phyloP scores from a whole-genome alignment of 495 filamentous ascomycete genomes.

The Cryomyces minteri region DNA sequence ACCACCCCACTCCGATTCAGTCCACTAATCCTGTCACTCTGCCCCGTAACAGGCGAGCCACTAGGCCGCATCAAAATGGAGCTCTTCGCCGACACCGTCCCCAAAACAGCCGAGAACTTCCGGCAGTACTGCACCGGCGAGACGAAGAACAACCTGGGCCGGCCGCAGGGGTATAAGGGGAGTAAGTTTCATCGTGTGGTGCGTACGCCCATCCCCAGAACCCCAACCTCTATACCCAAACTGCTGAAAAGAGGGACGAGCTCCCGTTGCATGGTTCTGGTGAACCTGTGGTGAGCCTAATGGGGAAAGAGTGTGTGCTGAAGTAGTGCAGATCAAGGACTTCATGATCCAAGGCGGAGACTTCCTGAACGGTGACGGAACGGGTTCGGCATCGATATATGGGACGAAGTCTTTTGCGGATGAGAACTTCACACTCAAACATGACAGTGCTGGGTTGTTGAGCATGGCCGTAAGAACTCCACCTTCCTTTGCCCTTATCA shows the following conservation, averaged over 20 bases:
- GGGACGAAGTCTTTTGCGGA: conserved; percentile 64
- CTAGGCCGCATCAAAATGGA: conserved; percentile 89
- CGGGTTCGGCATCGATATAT: conserved; percentile 75
- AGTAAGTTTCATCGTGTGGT: conserved; percentile 90
- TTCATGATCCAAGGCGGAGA: conserved; percentile 98
- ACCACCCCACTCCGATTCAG: neutral
- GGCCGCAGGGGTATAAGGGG: conserved; percentile 83
- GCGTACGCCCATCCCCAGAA: conserved; percentile 19
- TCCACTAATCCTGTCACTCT: neutral
- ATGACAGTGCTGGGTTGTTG: conserved; percentile 61
- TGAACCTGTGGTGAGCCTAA: too few relatives aligned
- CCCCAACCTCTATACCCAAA: neutral
- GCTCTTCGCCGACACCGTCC: conserved; percentile 69
- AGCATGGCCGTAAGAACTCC: conserved; percentile 69
- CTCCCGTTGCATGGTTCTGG: too few relatives aligned
- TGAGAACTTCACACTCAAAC: conserved; percentile 71
- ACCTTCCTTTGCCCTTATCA: neutral
- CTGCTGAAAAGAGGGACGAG: neutral
- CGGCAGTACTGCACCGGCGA: conserved; percentile 95
- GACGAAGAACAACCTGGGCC: conserved; percentile 59
- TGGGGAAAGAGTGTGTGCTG: neutral
- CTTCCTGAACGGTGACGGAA: conserved; percentile 88
- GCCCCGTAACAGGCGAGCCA: conserved; percentile 45
- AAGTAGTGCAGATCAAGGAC: conserved; percentile 54
- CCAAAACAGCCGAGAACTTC: conserved; percentile 90